Conservation (phyloP, 495 filamentous ascomycete genomes). For the Penicillium subrubescens region DNA sequence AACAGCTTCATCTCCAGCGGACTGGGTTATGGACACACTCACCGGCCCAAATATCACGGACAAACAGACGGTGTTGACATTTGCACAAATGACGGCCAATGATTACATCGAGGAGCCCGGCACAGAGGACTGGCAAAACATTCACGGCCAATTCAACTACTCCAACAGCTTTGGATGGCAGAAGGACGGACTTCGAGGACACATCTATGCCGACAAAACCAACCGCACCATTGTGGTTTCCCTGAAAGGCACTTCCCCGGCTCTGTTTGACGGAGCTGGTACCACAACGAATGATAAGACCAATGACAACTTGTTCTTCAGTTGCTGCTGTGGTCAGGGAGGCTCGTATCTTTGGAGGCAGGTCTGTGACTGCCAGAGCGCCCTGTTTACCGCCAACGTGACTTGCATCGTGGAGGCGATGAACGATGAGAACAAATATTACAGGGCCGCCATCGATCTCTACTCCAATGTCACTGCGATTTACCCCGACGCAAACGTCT, state of each 20-base stretch:
- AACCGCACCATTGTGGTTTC: constrained; percentile 90
- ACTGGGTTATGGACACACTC: constrained; percentile 84
- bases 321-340: constrained; percentile 94
- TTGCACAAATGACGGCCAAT: constrained; percentile 85
- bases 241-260: constrained; percentile 85
- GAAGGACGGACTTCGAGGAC: constrained; percentile 83
- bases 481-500: constrained; percentile 84
- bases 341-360: constrained; percentile 84
- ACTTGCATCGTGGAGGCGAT: constrained; percentile 80
- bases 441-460: constrained; percentile 79
- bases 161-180: constrained; percentile 89
- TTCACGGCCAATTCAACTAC: constrained; percentile 77
- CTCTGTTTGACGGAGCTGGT: constrained; percentile 91
- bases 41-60: constrained; percentile 80
- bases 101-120: constrained; percentile 78
- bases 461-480: constrained; percentile 89
- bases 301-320: constrained; percentile 97
- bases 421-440: constrained; percentile 83
- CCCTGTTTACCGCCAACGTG: constrained; percentile 84
- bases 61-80: constrained; percentile 77
- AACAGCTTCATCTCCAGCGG: constrained; percentile 61
- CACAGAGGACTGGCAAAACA: constrained; percentile 79
- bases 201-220: constrained; percentile 83
- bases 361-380: constrained; percentile 86
- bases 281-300: constrained; percentile 97